Conservation (phyloP, 495 filamentous ascomycete genomes). For the Chaetomium cochliodes region DNA sequence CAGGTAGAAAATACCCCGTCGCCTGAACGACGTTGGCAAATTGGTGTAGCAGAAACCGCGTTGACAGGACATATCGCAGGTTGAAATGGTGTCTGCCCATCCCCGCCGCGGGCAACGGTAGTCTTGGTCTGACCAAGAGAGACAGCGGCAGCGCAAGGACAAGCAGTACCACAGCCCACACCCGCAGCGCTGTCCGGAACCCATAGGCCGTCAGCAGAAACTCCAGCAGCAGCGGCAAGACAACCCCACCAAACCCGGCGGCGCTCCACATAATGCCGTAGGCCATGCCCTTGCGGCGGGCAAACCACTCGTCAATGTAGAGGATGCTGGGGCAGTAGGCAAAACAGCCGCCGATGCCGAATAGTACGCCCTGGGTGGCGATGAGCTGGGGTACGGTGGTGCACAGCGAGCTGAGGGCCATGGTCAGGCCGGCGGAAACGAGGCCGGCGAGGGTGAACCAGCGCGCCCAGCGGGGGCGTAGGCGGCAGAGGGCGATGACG, state of each 20-base stretch:
- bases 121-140: neutral
- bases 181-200: conserved; percentile 1
- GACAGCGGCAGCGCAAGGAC: neutral
- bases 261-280: conserved; percentile 14
- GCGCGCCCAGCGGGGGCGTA: neutral
- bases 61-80: neutral
- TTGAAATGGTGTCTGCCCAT: neutral
- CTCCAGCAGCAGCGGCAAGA: conserved; percentile 14
- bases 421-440: neutral
- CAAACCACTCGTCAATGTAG: conserved; percentile 13
- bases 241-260: neutral
- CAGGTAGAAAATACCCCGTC: conserved; percentile 7
- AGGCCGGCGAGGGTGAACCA: conserved; percentile 5
- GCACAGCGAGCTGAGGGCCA: conserved; percentile 8
- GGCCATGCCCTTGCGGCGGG: conserved; percentile 4
- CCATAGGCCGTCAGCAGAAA: neutral
- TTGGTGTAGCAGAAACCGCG: conserved; percentile 8
- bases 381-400: conserved; percentile 7
- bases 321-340: conserved; percentile 12
- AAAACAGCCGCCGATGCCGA: conserved; percentile 6
- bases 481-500: neutral
- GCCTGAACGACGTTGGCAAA: neutral
- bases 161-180: conserved; percentile 1
- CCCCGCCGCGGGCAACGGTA: neutral
- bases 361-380: conserved; percentile 7